Base-by-base conservation (phyloP, 2,329 filamentous ascomycete genomes). In the Phaeosphaeriaceae sp. region DNA sequence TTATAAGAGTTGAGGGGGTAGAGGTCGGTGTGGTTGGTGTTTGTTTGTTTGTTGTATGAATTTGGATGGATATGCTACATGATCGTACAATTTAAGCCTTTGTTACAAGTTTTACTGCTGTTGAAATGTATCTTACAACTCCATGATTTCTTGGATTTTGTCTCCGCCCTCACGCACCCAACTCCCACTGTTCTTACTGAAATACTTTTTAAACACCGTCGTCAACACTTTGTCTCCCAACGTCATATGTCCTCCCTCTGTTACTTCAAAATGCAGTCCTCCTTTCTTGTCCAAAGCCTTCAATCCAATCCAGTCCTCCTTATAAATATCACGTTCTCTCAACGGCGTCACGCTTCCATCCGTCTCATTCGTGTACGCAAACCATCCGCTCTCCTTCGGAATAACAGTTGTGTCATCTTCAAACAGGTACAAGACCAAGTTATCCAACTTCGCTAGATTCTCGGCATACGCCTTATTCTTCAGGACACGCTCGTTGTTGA, bases 241-340 rank as follows among this genome's bases (percentile, higher is more conserved):
- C 54, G 86, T 76, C 92, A 99, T 97, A 77, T 99, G 94, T 18
- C 84, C 83, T 0, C 93, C 94, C 4, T 86, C 80, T 0, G 86
- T 82, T 2, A 80, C 86, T 70, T 85, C 80, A 74, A 97, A 96
- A 48, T 87, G 82, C 62, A 99, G 76, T 1, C 84, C 89, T 2
- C 88, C 90, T 77, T 88, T 88, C 71, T 87, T 77, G 75, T 97
- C 92, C 65, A 99, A 76, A 63, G 77, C 76, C 71, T 83, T 89
- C 71, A 99, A 77, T 0, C 94, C 94, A 21, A 99, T 77, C 94
- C 94, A 99, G 76, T 99, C 93, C 75, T 97, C 88, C 60, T 83
- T 84, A 73, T 97, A 99, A 2, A 97, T 78, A 21, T 74, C 72
- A 49, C 90, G 81, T 43, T 92, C 83, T 58, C 83, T 81, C 69